phyloP scores from a whole-genome alignment of 441 rosid species.

The Syzygium syzygioides region DNA sequence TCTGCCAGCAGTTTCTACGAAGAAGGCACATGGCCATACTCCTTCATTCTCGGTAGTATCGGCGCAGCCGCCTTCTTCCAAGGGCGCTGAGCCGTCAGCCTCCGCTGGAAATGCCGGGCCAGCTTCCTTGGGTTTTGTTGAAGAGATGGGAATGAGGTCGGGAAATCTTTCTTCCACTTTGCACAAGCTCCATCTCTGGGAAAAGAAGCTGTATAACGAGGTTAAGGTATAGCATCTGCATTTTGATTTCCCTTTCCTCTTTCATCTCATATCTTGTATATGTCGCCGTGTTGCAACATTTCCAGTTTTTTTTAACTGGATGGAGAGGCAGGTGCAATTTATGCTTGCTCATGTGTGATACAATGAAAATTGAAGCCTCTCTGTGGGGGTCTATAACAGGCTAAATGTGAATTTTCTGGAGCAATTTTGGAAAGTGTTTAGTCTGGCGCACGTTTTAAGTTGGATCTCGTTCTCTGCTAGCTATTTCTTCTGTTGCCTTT shows the following conservation, averaged over 20 bases:
- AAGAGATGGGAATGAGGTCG: conserved; percentile 61
- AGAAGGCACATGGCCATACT: conserved; percentile 56
- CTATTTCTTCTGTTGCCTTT: background rate
- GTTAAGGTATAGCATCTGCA: conserved; percentile 57
- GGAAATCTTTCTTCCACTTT: conserved; percentile 84
- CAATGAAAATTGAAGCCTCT: background rate
- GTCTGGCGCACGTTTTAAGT: background rate
- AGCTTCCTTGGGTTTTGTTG: conserved; percentile 42
- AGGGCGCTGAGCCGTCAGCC: conserved; percentile 39
- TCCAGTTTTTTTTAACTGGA: background rate
- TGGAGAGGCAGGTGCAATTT: background rate
- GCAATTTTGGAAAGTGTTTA: background rate
- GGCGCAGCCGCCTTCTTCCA: conserved; percentile 49
- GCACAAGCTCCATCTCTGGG: conserved; percentile 86
- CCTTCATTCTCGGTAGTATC: conserved; percentile 45
- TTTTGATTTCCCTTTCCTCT: background rate
- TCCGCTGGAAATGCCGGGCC: conserved; percentile 32
- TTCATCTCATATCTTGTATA: background rate
- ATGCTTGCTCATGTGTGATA: background rate
- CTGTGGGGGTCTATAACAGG: background rate
- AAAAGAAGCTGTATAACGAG: conserved; percentile 86
- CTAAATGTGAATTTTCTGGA: background rate
- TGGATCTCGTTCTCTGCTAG: background rate
- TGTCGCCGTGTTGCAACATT: background rate
- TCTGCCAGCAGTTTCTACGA: conserved; percentile 40